phyloP scores from a whole-genome alignment of 805 yeast species.

The Ogataea kodamae region DNA sequence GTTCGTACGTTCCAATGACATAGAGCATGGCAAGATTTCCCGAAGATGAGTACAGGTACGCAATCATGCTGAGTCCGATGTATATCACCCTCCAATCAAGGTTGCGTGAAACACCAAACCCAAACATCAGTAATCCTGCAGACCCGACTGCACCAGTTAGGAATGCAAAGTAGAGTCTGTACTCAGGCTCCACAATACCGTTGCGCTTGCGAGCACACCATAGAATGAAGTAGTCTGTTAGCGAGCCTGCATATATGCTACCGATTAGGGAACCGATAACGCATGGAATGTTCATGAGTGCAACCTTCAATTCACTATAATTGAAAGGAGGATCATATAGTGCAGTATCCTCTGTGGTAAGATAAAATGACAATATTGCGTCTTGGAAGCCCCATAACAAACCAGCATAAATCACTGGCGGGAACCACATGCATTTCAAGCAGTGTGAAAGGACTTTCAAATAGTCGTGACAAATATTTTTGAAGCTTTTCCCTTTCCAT shows the following conservation, averaged over 20 bases:
- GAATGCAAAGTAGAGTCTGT: slow-evolving; percentile 53
- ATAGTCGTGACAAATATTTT: slow-evolving; percentile 35
- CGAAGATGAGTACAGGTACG: slow-evolving; percentile 64
- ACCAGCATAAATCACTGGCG: slow-evolving; percentile 63
- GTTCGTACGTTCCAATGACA: slow-evolving; percentile 65
- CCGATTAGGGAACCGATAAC: slow-evolving; percentile 63
- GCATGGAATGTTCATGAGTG: slow-evolving; percentile 73
- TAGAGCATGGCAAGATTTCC: slow-evolving; percentile 67
- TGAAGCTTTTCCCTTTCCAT: slow-evolving; percentile 1
- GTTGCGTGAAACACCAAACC: slow-evolving; percentile 54
- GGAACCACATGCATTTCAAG: slow-evolving; percentile 39
- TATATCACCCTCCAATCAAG: slow-evolving; percentile 53
- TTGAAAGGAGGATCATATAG: slow-evolving; percentile 64
- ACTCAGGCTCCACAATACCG: slow-evolving; percentile 64
- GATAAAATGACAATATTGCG: slow-evolving; percentile 67
- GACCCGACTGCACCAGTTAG: slow-evolving; percentile 59
- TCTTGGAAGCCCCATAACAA: slow-evolving; percentile 76
- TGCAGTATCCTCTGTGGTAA: slow-evolving; percentile 66
- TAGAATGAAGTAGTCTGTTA: slow-evolving; percentile 61
- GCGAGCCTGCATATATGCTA: slow-evolving; percentile 60
- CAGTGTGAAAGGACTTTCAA: slow-evolving; percentile 32
- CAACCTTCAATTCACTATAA: slow-evolving; percentile 61
- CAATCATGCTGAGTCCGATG: slow-evolving; percentile 60
- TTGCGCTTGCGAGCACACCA: slow-evolving; percentile 58
- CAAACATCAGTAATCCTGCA: slow-evolving; percentile 60